These are phyloP conservation scores for Neurospora africana DNA, from an alignment of 495 filamentous ascomycete species.

Conservation along the genomic window DNA sequence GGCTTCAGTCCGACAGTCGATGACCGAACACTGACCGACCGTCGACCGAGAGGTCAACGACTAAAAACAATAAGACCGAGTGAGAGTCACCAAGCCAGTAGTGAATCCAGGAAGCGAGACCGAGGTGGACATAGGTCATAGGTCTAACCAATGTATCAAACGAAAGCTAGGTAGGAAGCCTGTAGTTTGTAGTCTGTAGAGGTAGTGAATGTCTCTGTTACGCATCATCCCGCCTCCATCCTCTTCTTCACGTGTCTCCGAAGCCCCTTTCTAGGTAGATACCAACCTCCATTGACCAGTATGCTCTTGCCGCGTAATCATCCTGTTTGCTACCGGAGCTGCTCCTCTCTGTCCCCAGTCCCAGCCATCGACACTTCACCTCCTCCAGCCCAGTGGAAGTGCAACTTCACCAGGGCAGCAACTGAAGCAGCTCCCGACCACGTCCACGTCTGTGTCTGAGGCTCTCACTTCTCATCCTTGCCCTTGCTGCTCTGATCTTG, in stretches of 20 bases:
- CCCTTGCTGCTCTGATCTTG: neutral
- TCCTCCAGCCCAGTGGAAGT: neutral
- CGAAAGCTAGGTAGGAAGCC: neutral
- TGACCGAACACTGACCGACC: neutral
- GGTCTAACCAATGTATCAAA: too few relatives aligned
- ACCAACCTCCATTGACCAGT: neutral
- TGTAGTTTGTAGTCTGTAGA: neutral
- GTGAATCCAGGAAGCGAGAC: too few relatives aligned
- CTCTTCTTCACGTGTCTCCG: neutral
- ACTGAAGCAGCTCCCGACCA: neutral
- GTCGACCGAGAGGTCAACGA: neutral
- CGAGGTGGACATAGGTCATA: too few relatives aligned
- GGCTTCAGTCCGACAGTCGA: neutral
- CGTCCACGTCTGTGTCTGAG: neutral
- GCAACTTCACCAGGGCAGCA: neutral
- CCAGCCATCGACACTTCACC: too few relatives aligned
- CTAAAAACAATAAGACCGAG: neutral
- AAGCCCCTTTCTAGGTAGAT: neutral
- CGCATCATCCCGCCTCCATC: too few relatives aligned
- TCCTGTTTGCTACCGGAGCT: too few relatives aligned
- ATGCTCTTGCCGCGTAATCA: neutral
- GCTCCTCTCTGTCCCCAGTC: neutral
- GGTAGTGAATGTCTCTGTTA: neutral
- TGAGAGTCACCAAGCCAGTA: too few relatives aligned
- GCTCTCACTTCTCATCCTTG: neutral